Evolutionary conservation across 768 basidiomycete species (phyloP).

Genomic region (Gymnopilus dilepis): DNA sequence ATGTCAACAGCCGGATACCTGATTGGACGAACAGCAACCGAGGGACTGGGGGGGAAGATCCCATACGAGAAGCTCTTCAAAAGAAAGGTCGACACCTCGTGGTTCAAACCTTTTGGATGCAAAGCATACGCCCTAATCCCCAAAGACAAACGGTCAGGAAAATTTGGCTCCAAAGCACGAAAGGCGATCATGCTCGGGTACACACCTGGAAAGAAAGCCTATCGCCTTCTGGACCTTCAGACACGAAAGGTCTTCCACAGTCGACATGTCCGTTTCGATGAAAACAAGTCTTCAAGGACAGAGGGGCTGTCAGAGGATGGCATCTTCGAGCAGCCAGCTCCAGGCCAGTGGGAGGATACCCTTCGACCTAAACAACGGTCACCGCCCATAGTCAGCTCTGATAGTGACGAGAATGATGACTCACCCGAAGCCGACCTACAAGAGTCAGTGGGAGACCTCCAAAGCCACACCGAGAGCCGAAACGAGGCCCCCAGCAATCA

Average conservation of each 20-base stretch:
- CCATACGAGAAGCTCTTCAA: not conserved
- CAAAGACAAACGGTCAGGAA: slow-evolving; percentile 1
- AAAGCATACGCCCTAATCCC: not conserved
- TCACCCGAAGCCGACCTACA: too few species aligned
- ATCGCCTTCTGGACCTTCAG: slow-evolving; percentile 1
- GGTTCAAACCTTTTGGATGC: not conserved
- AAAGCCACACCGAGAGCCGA: too few species aligned
- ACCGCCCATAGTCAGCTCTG: too few species aligned
- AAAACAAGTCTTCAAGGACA: not conserved
- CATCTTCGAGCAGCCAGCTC: not conserved
- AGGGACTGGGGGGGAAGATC: not conserved
- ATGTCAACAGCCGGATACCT: not conserved
- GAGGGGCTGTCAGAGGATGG: not conserved
- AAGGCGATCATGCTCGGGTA: slow-evolving; percentile 2
- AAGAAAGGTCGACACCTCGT: not conserved
- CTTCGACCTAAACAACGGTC: not conserved
- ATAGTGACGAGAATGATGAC: too few species aligned
- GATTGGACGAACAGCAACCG: too few species aligned
- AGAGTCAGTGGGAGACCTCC: too few species aligned
- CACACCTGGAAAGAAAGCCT: slow-evolving; percentile 10
- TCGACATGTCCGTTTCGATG: slow-evolving; percentile 16
- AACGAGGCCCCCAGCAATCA: too few species aligned
- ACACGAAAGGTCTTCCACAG: slow-evolving; percentile 9
- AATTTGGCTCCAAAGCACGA: slow-evolving; percentile 1
- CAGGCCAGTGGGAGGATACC: not conserved